Percentiles rank a stretch among this genome's conserved stretches.
phyloP scores from a whole-genome alignment of 768 basidiomycete genomes.

The Vishniacozyma victoriae region DNA sequence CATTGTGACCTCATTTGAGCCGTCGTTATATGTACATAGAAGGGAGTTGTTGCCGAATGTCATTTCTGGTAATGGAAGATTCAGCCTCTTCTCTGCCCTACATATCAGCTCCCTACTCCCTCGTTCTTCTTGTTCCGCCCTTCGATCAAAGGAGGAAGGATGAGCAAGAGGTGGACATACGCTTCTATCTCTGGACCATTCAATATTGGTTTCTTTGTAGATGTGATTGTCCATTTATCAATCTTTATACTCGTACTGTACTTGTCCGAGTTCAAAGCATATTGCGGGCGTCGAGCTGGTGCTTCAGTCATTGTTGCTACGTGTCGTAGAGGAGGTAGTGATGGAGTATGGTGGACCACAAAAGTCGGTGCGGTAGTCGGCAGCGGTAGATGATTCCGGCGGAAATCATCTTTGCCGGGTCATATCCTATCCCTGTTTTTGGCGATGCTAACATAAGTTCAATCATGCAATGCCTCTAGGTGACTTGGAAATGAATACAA shows the following conservation, averaged over 20 bases:
- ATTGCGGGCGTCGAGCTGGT: background rate
- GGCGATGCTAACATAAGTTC: too few species aligned
- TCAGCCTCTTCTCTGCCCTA: slow-evolving; percentile 48
- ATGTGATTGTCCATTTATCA: slow-evolving; percentile 41
- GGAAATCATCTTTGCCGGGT: too few species aligned
- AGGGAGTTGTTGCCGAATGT: slow-evolving; percentile 83
- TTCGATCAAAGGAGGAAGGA: too few species aligned
- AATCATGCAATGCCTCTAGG: too few species aligned
- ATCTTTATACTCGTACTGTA: slow-evolving; percentile 41
- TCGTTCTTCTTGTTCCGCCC: too few species aligned
- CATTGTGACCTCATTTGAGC: slow-evolving; percentile 8
- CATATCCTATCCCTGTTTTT: too few species aligned
- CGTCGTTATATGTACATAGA: slow-evolving; percentile 58
- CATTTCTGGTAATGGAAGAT: slow-evolving; percentile 91
- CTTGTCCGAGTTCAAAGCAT: background rate
- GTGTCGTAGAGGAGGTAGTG: too few species aligned
- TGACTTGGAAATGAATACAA: too few species aligned
- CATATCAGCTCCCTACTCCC: background rate
- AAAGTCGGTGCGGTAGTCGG: too few species aligned
- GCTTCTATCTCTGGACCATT: slow-evolving; percentile 64
- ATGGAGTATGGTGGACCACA: too few species aligned
- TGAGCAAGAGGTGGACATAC: slow-evolving; percentile 30
- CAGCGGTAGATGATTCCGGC: too few species aligned
- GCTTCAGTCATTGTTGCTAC: background rate
- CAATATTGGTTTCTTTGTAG: slow-evolving; percentile 45